Conservation (phyloP, 225 moss, liverwort and hornwort genomes). For the Pseudisothecium myosuroides region DNA sequence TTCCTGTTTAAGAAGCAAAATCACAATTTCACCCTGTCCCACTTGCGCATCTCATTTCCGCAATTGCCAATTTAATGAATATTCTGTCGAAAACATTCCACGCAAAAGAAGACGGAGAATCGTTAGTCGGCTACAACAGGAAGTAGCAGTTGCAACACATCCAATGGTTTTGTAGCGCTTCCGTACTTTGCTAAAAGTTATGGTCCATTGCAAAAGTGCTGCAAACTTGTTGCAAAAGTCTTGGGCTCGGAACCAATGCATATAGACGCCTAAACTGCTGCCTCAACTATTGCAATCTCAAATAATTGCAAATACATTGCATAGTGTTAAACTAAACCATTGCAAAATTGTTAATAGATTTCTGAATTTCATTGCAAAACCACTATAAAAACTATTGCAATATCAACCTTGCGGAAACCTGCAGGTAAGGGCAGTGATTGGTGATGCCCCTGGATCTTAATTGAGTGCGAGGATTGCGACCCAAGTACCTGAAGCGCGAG, state of each 20-base stretch:
- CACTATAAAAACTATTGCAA: background rate
- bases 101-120: background rate
- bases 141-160: background rate
- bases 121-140: background rate
- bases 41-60: background rate
- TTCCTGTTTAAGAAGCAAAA: background rate
- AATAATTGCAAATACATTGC: background rate
- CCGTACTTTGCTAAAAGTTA: too few relatives aligned
- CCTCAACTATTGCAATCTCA: background rate
- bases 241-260: background rate
- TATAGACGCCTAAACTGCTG: background rate
- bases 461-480: background rate
- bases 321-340: background rate
- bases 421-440: background rate
- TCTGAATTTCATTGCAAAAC: background rate
- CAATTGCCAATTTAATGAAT: background rate
- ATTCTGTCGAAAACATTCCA: background rate
- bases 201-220: background rate
- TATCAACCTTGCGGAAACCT: background rate
- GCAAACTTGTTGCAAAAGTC: background rate
- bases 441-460: background rate
- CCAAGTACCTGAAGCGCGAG: conserved; percentile 55
- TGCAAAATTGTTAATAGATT: background rate
- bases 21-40: background rate
- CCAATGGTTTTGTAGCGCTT: background rate